Evolutionary conservation across 2,329 filamentous ascomycete species (phyloP).

Genomic region (Ophiostoma australiae): DNA sequence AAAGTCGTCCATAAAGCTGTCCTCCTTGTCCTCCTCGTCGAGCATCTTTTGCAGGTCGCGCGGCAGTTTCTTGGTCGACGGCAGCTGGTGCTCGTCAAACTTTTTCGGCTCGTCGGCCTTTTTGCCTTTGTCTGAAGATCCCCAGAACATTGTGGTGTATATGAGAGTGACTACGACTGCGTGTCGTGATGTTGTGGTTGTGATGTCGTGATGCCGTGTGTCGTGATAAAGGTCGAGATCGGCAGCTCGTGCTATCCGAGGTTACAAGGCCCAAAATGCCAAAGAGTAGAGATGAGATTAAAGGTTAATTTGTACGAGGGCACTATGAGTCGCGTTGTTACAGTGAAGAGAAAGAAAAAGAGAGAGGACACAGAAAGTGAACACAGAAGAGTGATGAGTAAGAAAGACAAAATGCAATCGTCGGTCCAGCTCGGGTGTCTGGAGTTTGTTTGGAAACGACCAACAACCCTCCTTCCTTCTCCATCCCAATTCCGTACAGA

Average conservation of each 20-base stretch:
- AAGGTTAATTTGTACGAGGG: not conserved
- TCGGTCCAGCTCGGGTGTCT: conserved; percentile 5
- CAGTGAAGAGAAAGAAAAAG: too few relatives aligned
- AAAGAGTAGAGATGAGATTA: too few relatives aligned
- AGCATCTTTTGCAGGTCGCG: conserved; percentile 53
- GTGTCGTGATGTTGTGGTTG: not conserved
- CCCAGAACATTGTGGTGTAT: conserved; percentile 40
- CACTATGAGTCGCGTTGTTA: not conserved
- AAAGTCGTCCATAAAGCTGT: conserved; percentile 70
- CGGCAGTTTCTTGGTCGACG: conserved; percentile 49
- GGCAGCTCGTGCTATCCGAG: conserved; percentile 1
- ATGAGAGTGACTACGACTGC: not conserved
- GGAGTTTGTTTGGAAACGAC: not conserved
- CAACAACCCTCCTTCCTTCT: not conserved
- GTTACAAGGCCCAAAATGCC: not conserved
- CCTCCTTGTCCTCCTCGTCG: conserved; percentile 57
- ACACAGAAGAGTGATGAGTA: not conserved
- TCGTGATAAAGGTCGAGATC: not conserved
- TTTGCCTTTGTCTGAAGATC: conserved; percentile 30
- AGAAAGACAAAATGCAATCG: not conserved
- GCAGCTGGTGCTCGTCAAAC: conserved; percentile 46
- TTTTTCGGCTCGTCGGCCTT: conserved; percentile 17
- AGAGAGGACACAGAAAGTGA: not conserved
- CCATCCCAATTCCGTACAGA: not conserved
- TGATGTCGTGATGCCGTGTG: too few relatives aligned